These are phyloP conservation scores for Lepiota brunneoincarnata DNA, from an alignment of 768 basidiomycete species.

Conservation along the genomic window DNA sequence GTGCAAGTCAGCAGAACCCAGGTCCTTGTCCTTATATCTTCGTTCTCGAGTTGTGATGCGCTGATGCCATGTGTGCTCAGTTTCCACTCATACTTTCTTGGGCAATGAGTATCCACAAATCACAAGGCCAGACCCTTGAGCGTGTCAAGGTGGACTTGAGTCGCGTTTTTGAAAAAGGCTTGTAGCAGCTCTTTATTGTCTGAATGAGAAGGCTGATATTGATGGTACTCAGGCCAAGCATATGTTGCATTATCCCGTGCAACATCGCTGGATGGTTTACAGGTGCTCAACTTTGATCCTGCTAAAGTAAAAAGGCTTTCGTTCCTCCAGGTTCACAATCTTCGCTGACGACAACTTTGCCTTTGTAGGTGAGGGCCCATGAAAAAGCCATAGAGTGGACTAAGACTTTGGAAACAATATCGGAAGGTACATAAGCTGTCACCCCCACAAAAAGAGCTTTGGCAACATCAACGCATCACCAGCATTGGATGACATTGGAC, in stretches of 20 bases:
- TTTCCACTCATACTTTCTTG: constrained; percentile 87
- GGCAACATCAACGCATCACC: background rate
- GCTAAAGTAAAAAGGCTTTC: constrained; percentile 49
- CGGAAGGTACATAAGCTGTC: constrained; percentile 12
- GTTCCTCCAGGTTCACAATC: background rate
- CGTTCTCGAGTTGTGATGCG: background rate
- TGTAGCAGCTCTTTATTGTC: constrained; percentile 10
- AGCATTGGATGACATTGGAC: background rate
- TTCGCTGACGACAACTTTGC: background rate
- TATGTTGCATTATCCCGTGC: constrained; percentile 90
- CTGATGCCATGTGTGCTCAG: constrained; percentile 35
- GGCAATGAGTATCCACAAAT: constrained; percentile 99
- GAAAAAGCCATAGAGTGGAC: constrained; percentile 75
- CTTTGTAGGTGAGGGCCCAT: constrained; percentile 61
- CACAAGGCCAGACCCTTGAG: constrained; percentile 94
- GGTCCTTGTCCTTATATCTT: constrained; percentile 39
- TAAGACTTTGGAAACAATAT: constrained; percentile 56
- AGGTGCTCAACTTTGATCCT: constrained; percentile 78
- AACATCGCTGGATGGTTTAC: constrained; percentile 79
- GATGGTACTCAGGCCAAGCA: constrained; percentile 63
- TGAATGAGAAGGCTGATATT: constrained; percentile 1
- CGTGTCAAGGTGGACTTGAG: constrained; percentile 93
- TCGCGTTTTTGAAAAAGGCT: constrained; percentile 91
- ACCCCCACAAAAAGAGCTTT: background rate
- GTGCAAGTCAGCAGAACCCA: constrained; percentile 77